Evolutionary conservation across 768 basidiomycete species (phyloP).

Genomic region (Mycena epipterygia): DNA sequence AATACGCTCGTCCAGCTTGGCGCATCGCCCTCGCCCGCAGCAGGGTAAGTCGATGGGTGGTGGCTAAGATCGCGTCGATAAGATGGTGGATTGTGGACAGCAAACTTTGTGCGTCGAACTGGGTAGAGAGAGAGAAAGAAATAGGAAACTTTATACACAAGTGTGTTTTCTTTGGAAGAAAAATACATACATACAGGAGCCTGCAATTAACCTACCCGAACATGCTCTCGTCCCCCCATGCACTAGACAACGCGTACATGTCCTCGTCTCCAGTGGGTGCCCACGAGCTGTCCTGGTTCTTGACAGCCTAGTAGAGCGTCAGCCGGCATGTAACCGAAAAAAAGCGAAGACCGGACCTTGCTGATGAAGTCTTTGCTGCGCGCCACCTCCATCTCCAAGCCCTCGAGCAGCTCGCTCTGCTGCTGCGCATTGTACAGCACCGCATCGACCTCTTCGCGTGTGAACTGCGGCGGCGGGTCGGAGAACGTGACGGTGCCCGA

Average conservation of each 20-base stretch:
- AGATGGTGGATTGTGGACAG: too few relatives aligned
- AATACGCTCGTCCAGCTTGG: too few relatives aligned
- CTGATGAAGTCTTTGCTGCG: constrained; percentile 79
- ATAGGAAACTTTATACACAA: too few relatives aligned
- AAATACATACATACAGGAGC: neutral
- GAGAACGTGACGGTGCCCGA: constrained; percentile 83
- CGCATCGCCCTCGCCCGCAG: too few relatives aligned
- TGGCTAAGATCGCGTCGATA: too few relatives aligned
- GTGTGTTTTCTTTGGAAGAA: too few relatives aligned
- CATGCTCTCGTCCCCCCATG: constrained; percentile 32
- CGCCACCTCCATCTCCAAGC: constrained; percentile 69
- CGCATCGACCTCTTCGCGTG: constrained; percentile 71
- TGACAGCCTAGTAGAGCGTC: constrained; percentile 27
- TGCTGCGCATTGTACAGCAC: constrained; percentile 68
- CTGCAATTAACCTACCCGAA: constrained; percentile 9
- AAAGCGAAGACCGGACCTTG: constrained; percentile 63
- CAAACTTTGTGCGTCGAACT: too few relatives aligned
- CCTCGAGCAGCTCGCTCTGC: constrained; percentile 62
- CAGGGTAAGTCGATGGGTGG: too few relatives aligned
- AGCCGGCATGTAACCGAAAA: neutral
- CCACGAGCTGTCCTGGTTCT: constrained; percentile 32
- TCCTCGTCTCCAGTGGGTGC: constrained; percentile 22
- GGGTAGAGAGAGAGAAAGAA: too few relatives aligned
- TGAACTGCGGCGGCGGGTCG: constrained; percentile 70
- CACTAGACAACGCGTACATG: constrained; percentile 18